phyloP scores from a whole-genome alignment of 208 protist species.

The Acanthamoeba healyi region DNA sequence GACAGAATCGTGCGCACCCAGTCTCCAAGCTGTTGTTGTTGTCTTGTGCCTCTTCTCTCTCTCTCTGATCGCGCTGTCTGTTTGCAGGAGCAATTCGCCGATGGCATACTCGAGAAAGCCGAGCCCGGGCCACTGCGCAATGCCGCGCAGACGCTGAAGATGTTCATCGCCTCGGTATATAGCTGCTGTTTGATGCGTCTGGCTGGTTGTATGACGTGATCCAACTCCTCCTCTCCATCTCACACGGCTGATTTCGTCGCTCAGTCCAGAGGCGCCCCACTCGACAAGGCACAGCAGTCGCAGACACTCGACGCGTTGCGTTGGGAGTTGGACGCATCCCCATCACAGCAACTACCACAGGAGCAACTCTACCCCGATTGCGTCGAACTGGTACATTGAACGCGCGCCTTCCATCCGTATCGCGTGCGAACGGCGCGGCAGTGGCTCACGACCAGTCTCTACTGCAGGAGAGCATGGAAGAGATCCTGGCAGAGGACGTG shows the following conservation, averaged over 20 bases:
- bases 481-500: background rate
- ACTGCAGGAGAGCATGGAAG: background rate
- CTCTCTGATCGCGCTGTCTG: background rate
- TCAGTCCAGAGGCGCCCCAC: background rate
- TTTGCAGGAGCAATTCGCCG: background rate
- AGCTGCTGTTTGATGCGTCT: too few species aligned
- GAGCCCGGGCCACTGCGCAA: background rate
- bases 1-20: background rate
- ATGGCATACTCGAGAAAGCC: background rate
- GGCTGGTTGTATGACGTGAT: background rate
- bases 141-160: background rate
- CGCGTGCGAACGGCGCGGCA: background rate
- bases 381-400: background rate
- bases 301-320: background rate
- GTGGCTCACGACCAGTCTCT: background rate
- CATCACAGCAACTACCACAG: background rate
- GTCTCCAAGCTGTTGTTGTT: too few species aligned
- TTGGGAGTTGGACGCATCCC: background rate
- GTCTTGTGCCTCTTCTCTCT: too few species aligned
- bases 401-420: background rate
- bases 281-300: background rate
- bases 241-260: too few species aligned
- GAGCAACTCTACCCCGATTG: background rate
- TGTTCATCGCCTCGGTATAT: background rate
- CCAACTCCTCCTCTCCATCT: background rate